Conservation (phyloP, 2,329 filamentous ascomycete genomes). For the Talaromyces funiculosus region DNA sequence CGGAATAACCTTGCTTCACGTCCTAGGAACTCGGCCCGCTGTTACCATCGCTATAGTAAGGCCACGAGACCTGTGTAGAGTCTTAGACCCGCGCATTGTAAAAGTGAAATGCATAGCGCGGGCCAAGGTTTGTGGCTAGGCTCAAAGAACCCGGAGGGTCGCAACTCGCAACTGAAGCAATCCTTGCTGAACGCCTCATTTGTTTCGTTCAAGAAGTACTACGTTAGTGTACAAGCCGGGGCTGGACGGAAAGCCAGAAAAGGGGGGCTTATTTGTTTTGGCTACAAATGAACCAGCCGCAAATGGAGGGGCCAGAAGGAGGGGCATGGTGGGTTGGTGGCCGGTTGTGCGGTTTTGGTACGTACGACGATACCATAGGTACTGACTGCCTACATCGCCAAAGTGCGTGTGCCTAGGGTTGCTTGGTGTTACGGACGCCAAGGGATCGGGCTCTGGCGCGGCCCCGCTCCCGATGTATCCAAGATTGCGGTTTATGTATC, state of each 20-base stretch:
- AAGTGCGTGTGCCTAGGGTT: conserved; percentile 15
- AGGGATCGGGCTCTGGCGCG: conserved; percentile 12
- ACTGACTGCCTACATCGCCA: not conserved
- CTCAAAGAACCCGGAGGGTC: not conserved
- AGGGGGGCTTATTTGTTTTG: not conserved
- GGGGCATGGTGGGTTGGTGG: conserved; percentile 4
- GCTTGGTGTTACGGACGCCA: conserved; percentile 3
- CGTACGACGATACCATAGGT: not conserved
- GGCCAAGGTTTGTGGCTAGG: not conserved
- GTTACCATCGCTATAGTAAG: not conserved
- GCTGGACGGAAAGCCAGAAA: conserved; percentile 6
- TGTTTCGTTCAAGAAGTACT: no score
- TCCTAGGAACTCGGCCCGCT: not conserved
- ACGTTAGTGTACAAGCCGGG: not conserved
- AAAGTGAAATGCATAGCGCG: not conserved
- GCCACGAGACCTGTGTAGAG: conserved; percentile 2
- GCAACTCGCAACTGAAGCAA: not conserved
- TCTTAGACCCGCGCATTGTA: not conserved
- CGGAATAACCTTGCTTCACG: not conserved
- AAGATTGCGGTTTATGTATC: conserved; percentile 20
- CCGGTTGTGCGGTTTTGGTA: not conserved
- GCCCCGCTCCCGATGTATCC: conserved; percentile 23
- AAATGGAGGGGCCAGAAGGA: conserved; percentile 10
- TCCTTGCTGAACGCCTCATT: conserved; percentile 6
- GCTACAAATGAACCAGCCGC: not conserved